phyloP scores from a whole-genome alignment of 352 stramenopile species.

The Phytopythium cucurbitacearum region DNA sequence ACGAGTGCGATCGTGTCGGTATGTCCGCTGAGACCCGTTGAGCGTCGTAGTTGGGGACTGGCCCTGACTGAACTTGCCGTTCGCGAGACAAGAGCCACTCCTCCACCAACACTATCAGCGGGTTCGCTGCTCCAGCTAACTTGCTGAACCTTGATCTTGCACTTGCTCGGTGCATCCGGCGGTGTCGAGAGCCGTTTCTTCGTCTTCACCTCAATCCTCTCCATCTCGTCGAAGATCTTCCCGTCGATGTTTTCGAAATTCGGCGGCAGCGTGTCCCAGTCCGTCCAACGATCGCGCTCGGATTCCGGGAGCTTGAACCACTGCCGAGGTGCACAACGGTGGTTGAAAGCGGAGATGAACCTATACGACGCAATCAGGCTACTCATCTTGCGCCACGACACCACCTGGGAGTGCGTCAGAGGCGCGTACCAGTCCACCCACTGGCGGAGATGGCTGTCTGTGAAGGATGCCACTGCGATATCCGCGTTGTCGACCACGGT shows the following conservation, averaged over 20 bases:
- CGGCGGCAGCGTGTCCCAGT: conserved; percentile 10
- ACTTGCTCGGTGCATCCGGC: too few species aligned
- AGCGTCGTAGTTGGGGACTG: too few species aligned
- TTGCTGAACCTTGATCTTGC: too few species aligned
- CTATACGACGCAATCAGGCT: conserved; percentile 12
- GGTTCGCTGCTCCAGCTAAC: too few species aligned
- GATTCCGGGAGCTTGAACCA: conserved; percentile 15
- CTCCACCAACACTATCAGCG: too few species aligned
- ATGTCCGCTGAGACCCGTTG: too few species aligned
- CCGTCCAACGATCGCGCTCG: conserved; percentile 5
- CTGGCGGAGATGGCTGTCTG: conserved; percentile 4
- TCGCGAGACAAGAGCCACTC: too few species aligned
- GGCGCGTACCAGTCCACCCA: conserved; percentile 11
- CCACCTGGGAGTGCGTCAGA: conserved; percentile 9
- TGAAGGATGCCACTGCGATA: conserved; percentile 4
- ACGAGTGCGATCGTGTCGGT: too few species aligned
- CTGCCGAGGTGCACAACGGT: background rate
- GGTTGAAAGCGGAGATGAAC: conserved; percentile 16
- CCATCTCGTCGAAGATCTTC: conserved; percentile 14
- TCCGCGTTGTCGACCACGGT: conserved; percentile 7
- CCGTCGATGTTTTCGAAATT: conserved; percentile 22
- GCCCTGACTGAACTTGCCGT: too few species aligned
- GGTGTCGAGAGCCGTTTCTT: too few species aligned
- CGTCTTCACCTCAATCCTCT: too few species aligned
- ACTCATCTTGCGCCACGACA: conserved; percentile 19